Percentiles rank a stretch among this genome's conserved stretches.
Evolutionary conservation across 148 eudicot species (phyloP).

Genomic region (Silene latifolia): DNA sequence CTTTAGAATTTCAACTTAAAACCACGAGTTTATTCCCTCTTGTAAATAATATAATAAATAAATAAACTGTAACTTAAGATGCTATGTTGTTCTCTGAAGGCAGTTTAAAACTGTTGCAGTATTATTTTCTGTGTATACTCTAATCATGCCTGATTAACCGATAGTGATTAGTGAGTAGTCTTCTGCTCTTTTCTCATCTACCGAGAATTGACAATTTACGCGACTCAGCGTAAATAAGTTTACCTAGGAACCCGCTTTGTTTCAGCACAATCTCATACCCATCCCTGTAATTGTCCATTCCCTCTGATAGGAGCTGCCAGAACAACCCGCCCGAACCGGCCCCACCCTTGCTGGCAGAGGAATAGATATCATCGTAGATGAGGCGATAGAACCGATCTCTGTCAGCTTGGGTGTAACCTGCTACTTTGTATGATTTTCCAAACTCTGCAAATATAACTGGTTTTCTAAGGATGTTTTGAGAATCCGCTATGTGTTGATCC

Average conservation of each 20-base stretch:
- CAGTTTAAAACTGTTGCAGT: background rate
- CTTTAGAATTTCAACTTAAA: background rate
- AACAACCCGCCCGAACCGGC: slow-evolving; percentile 62
- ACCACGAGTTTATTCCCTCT: background rate
- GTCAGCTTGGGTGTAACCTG: slow-evolving; percentile 27
- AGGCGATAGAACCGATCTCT: slow-evolving; percentile 38
- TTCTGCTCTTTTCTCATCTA: background rate
- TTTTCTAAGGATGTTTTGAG: slow-evolving; percentile 41
- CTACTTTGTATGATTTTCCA: slow-evolving; percentile 50
- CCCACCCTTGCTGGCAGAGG: slow-evolving; percentile 48
- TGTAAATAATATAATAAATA: background rate
- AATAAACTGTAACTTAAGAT: background rate
- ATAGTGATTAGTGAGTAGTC: background rate
- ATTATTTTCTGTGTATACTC: background rate
- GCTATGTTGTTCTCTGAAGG: background rate
- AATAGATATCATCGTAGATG: slow-evolving; percentile 39
- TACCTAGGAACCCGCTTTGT: slow-evolving; percentile 34
- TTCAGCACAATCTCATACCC: slow-evolving; percentile 51
- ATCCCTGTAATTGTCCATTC: slow-evolving; percentile 47
- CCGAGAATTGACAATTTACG: slow-evolving; percentile 28
- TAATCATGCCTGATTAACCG: background rate
- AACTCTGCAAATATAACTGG: slow-evolving; percentile 63
- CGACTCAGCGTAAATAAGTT: slow-evolving; percentile 36
- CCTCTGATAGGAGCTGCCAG: slow-evolving; percentile 57
- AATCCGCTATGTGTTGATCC: slow-evolving; percentile 44